Evolutionary conservation across 495 filamentous ascomycete species (phyloP).

Genomic region (Talaromyces thailandensis): DNA sequence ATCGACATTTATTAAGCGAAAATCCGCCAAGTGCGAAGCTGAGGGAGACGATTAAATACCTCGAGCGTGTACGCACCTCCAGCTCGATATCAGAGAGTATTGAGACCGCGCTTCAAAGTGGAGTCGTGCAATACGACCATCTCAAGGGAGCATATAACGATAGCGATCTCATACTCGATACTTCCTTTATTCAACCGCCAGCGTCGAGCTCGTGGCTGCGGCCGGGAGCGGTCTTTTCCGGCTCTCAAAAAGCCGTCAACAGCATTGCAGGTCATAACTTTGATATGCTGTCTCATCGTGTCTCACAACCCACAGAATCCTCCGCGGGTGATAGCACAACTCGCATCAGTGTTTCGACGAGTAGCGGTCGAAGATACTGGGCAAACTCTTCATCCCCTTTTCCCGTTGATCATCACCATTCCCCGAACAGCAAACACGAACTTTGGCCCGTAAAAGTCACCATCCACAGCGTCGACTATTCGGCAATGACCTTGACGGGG

Average conservation of each 20-base stretch:
- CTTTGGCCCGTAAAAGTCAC: conserved; percentile 68
- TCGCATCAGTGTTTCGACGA: conserved; percentile 25
- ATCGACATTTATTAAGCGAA: conserved; percentile 42
- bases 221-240: conserved; percentile 54
- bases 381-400: background rate
- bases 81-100: conserved; percentile 48
- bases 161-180: conserved; percentile 57
- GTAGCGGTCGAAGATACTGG: conserved; percentile 26
- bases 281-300: conserved; percentile 18
- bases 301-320: conserved; percentile 13
- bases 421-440: conserved; percentile 35
- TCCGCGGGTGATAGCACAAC: background rate
- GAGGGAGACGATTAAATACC: conserved; percentile 57
- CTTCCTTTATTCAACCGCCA: conserved; percentile 41
- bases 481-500: conserved; percentile 55
- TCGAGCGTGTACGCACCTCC: conserved; percentile 50
- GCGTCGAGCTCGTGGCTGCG: conserved; percentile 57
- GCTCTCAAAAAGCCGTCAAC: conserved; percentile 45
- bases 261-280: conserved; percentile 9
- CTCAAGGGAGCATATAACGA: conserved; percentile 31
- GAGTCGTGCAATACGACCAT: conserved; percentile 35
- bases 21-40: conserved; percentile 33
- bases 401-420: background rate
- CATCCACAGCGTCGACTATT: conserved; percentile 58
- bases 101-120: conserved; percentile 38